Evolutionary conservation across 345 rosid genomes (phyloP).

Genomic region (Crucihimalaya himalaica): DNA sequence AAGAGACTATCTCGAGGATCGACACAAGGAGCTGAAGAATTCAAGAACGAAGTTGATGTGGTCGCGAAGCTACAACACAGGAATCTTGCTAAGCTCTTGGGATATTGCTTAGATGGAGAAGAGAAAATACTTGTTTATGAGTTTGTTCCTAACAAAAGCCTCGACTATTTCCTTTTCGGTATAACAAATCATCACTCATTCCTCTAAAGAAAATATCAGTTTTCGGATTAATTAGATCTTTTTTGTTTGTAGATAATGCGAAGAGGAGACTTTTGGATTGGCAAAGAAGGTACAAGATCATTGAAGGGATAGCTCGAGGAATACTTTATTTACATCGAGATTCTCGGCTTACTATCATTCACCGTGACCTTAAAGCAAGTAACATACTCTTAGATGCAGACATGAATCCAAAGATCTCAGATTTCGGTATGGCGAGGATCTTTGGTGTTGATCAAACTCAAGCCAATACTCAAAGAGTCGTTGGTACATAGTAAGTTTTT

Average conservation of each 20-base stretch:
- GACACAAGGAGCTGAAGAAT: conserved; percentile 52
- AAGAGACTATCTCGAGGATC: conserved; percentile 53
- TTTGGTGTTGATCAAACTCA: conserved; percentile 45
- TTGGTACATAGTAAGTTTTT: conserved; percentile 47
- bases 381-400: conserved; percentile 46
- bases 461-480: conserved; percentile 40
- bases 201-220: neutral
- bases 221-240: neutral
- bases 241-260: conserved; percentile 34
- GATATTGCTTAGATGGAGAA: conserved; percentile 51
- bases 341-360: conserved; percentile 54
- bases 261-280: conserved; percentile 47
- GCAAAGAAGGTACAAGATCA: conserved; percentile 51
- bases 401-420: conserved; percentile 49
- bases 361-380: conserved; percentile 56
- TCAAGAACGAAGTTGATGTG: conserved; percentile 53
- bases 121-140: conserved; percentile 59
- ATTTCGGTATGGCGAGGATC: conserved; percentile 52
- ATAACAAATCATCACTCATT: conserved; percentile 14
- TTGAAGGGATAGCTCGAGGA: conserved; percentile 57
- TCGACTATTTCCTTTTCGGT: conserved; percentile 52
- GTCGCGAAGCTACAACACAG: conserved; percentile 53
- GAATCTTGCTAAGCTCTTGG: conserved; percentile 55
- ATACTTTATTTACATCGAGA: conserved; percentile 59
- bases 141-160: conserved; percentile 52